phyloP scores from a whole-genome alignment of 176 grass and related monocot genomes.

The Oryza glaberrima region DNA sequence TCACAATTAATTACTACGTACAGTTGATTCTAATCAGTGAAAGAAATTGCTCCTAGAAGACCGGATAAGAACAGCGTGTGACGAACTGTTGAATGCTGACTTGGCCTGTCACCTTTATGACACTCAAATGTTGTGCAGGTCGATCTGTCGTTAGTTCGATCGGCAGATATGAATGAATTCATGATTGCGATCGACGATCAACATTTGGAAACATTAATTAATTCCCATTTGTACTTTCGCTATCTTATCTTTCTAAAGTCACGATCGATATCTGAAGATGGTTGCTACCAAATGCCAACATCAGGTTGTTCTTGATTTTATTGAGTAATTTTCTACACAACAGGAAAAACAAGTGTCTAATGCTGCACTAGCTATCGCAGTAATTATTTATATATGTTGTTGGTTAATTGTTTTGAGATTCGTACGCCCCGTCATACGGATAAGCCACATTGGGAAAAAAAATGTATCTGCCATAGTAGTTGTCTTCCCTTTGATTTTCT shows the following conservation, averaged over 20 bases:
- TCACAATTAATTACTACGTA: background rate
- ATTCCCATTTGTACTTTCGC: background rate
- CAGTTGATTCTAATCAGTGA: background rate
- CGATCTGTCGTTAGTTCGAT: background rate
- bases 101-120: background rate
- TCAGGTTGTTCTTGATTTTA: background rate
- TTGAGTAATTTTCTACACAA: background rate
- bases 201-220: background rate
- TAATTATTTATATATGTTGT: background rate
- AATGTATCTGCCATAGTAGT: background rate
- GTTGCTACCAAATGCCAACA: background rate
- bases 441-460: background rate
- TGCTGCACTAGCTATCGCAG: background rate
- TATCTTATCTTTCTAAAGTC: background rate
- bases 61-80: background rate
- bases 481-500: background rate
- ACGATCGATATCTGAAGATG: background rate
- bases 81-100: background rate
- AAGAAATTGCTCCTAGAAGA: background rate
- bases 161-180: background rate
- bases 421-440: background rate
- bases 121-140: background rate
- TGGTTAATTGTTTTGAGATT: background rate
- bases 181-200: background rate
- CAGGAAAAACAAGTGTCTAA: background rate